These are phyloP conservation scores for Pseudogymnoascus sp. DNA, from an alignment of 2,329 filamentous ascomycete genomes.

Conservation along the genomic window DNA sequence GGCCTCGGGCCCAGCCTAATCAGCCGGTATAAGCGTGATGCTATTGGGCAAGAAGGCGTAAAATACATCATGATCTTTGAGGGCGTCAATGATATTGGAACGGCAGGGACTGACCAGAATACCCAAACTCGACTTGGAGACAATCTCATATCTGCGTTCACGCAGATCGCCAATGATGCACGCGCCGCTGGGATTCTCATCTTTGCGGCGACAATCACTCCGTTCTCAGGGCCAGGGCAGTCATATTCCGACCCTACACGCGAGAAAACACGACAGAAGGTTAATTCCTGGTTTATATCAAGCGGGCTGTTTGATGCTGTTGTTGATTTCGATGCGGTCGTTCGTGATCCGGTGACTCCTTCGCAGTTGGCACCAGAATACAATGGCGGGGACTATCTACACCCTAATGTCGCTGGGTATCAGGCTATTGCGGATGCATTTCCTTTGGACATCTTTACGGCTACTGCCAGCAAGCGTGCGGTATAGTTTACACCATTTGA, in stretches of 20 bases:
- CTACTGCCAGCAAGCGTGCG: slow-evolving; percentile 10
- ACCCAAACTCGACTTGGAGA: slow-evolving; percentile 45
- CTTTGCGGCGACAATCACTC: slow-evolving; percentile 61
- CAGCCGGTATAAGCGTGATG: slow-evolving; percentile 56
- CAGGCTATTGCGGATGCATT: slow-evolving; percentile 53
- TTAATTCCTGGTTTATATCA: slow-evolving; percentile 56
- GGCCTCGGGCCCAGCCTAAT: slow-evolving; percentile 57
- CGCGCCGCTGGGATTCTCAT: slow-evolving; percentile 48
- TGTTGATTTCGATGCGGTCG: slow-evolving; percentile 54
- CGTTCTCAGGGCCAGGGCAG: slow-evolving; percentile 48
- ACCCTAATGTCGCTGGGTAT: slow-evolving; percentile 55
- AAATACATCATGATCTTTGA: slow-evolving; percentile 60
- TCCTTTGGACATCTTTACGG: slow-evolving; percentile 46
- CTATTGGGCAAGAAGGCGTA: slow-evolving; percentile 50
- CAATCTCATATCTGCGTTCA: slow-evolving; percentile 49
- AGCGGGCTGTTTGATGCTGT: slow-evolving; percentile 52
- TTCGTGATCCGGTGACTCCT: slow-evolving; percentile 44
- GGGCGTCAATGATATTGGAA: slow-evolving; percentile 64
- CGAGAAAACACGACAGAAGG: slow-evolving; percentile 48
- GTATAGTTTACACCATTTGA: not conserved
- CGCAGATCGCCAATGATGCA: slow-evolving; percentile 49
- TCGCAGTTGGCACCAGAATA: slow-evolving; percentile 45
- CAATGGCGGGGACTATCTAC: slow-evolving; percentile 59
- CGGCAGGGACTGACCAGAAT: slow-evolving; percentile 36
- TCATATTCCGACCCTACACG: slow-evolving; percentile 48